Percentiles rank a stretch among this genome's conserved stretches.
Conservation (phyloP, 352 stramenopile genomes). For the Pythium diclinum region DNA sequence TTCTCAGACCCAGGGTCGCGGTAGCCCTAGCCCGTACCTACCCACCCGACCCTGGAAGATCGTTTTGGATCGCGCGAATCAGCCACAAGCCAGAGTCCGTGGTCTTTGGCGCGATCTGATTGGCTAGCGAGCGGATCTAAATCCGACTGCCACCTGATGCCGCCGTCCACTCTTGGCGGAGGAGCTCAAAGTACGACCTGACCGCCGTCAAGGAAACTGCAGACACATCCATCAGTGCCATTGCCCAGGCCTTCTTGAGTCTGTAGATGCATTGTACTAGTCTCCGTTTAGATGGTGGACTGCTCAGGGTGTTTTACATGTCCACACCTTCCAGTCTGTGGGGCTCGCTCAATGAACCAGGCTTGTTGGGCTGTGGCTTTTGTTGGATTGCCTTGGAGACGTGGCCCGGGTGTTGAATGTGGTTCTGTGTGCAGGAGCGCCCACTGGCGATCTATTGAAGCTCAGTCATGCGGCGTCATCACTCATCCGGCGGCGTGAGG, state of each 20-base stretch:
- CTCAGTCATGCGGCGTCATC: conserved; percentile 9
- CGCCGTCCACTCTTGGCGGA: conserved; percentile 1
- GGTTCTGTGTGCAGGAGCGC: neutral
- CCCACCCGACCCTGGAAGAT: conserved; percentile 26
- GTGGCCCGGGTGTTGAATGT: neutral
- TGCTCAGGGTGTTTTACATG: too few species aligned
- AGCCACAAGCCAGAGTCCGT: conserved; percentile 10
- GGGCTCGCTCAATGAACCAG: too few species aligned
- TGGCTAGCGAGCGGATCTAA: conserved; percentile 13
- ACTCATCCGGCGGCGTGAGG: conserved; percentile 5
- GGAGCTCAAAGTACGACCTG: neutral
- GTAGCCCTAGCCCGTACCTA: conserved; percentile 21
- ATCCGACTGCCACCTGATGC: neutral
- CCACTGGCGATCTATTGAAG: conserved; percentile 2
- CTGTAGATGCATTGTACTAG: too few species aligned
- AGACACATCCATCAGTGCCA: too few species aligned
- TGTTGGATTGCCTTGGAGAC: neutral
- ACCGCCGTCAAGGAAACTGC: neutral
- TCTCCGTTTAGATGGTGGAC: too few species aligned
- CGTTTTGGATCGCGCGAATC: conserved; percentile 23
- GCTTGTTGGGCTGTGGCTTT: too few species aligned
- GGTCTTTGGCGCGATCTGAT: conserved; percentile 9
- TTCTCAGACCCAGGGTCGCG: conserved; percentile 23
- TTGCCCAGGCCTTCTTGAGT: too few species aligned
- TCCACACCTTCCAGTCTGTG: too few species aligned